Conservation (phyloP, 441 rosid species). For the Francoa sonchifolia region DNA sequence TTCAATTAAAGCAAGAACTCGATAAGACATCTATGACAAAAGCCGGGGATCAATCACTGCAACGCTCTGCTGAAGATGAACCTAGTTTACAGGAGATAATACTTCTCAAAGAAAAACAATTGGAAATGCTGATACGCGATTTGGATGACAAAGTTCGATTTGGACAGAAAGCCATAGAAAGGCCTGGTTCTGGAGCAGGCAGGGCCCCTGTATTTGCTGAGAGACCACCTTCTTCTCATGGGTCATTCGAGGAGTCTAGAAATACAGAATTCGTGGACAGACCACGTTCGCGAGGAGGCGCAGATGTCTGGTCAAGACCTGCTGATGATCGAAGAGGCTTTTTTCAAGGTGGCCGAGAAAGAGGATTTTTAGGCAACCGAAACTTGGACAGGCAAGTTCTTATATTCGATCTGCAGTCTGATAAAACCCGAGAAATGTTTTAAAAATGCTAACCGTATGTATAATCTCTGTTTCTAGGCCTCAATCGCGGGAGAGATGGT, state of each 20-base stretch:
- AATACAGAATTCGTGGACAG: constrained; percentile 51
- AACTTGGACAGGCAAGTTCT: constrained; percentile 56
- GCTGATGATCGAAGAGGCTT: constrained; percentile 66
- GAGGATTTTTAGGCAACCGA: constrained; percentile 62
- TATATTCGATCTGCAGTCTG: too few relatives aligned
- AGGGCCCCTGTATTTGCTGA: constrained; percentile 45
- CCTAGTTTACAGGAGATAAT: constrained; percentile 27
- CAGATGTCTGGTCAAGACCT: constrained; percentile 56
- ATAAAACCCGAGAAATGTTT: too few relatives aligned
- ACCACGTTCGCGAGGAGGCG: constrained; percentile 68
- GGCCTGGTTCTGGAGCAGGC: constrained; percentile 75
- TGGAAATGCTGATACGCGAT: constrained; percentile 49
- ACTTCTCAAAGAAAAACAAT: constrained; percentile 46
- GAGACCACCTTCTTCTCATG: constrained; percentile 66
- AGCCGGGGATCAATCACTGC: constrained; percentile 23
- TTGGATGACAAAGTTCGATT: constrained; percentile 71
- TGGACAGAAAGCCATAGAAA: constrained; percentile 55
- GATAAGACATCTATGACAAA: constrained; percentile 26
- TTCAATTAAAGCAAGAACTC: constrained; percentile 36
- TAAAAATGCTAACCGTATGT: too few relatives aligned
- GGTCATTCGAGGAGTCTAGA: constrained; percentile 64
- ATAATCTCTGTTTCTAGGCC: constrained; percentile 19
- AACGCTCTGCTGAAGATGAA: constrained; percentile 24
- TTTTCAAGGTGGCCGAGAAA: constrained; percentile 72
- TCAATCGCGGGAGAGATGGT: constrained; percentile 56